Evolutionary conservation across 805 yeast genomes (phyloP), one percentile per base, ranked within the genome.

Genomic region (Clavispora phyllophila): DNA sequence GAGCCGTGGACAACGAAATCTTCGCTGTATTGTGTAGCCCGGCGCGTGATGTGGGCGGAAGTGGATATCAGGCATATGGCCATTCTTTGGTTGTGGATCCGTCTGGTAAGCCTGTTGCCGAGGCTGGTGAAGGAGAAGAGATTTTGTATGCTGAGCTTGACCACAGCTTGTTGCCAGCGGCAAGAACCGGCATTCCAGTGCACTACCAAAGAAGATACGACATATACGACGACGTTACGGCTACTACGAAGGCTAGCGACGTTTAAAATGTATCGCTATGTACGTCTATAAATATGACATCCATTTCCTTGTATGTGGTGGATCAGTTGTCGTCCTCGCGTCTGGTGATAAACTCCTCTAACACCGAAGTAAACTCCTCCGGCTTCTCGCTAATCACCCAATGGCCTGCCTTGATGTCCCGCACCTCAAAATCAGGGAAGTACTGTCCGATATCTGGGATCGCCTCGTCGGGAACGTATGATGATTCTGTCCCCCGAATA

Each of bases 311-410:
- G 7, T 22, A 22, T 5, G 7, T 22, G 23, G 14, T 27, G 10
- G 13, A n/a, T 7, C n/a, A 14, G n/a, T 35, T 19, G 20, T 48
- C 50, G 39, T 70, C 75, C 47, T 70, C 76, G 40, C 65, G 61
- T 39, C 67, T 58, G 43, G 78, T 79, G 5, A 87, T 70, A 64
- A 81, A 90, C 23, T 82, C 84, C 23, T 70, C 72, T 13, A 86
- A 78, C 6, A 66, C 63, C 3, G 72, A 77, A 19, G 87, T 68
- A 49, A 91, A 88, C 56, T 83, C 95, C 7, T 68, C 53, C 0
- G 98, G 96, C 51, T 84, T 83, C 57, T 91, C 97, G 32, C 87
- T 79, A 50, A 87, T 87, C 13, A 90, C 77, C 96, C 97, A 91
- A 62, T 91, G 99, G 2, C 96, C 96, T 0, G 90, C 78, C 15